phyloP scores from a whole-genome alignment of 495 filamentous ascomycete species.

The Cenococcum geophilum region DNA sequence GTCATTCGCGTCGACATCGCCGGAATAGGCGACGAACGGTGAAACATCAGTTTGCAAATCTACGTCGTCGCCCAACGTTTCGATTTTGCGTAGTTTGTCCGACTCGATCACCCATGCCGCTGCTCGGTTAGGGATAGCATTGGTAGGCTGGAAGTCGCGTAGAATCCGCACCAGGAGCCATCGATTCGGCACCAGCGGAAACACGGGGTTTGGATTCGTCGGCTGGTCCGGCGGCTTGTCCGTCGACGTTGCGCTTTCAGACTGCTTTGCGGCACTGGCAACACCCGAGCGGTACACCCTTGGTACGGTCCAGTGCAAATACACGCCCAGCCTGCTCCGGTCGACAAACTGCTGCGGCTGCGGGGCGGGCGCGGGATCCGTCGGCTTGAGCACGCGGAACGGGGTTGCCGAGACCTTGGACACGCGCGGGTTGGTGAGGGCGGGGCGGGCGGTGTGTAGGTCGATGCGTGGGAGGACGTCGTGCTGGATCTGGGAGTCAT shows the following conservation, averaged over 20 bases:
- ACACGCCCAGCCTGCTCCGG: slow-evolving; percentile 43
- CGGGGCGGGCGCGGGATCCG: no score
- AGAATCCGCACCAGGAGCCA: not conserved
- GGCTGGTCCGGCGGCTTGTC: no score
- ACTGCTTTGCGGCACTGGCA: no score
- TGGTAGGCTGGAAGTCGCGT: no score
- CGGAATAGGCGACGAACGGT: not conserved
- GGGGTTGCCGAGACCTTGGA: slow-evolving; percentile 44
- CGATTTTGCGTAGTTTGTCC: not conserved
- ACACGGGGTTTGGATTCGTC: not conserved
- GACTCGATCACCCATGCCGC: not conserved
- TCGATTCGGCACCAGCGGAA: not conserved
- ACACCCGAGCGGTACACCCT: slow-evolving; percentile 39
- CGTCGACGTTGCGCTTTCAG: no score
- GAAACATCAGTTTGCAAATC: not conserved
- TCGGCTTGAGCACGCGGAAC: not conserved
- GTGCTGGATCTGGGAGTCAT: slow-evolving; percentile 35
- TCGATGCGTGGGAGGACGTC: slow-evolving; percentile 45
- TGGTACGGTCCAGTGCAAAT: slow-evolving; percentile 51
- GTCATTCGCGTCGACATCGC: not conserved
- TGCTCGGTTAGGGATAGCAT: not conserved
- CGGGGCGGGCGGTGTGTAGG: slow-evolving; percentile 40
- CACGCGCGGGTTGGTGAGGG: slow-evolving; percentile 39
- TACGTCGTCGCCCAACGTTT: not conserved
- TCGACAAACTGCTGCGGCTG: no score